phyloP scores from a whole-genome alignment of 257 asterid species.

The Thymus quinquecostatus region DNA sequence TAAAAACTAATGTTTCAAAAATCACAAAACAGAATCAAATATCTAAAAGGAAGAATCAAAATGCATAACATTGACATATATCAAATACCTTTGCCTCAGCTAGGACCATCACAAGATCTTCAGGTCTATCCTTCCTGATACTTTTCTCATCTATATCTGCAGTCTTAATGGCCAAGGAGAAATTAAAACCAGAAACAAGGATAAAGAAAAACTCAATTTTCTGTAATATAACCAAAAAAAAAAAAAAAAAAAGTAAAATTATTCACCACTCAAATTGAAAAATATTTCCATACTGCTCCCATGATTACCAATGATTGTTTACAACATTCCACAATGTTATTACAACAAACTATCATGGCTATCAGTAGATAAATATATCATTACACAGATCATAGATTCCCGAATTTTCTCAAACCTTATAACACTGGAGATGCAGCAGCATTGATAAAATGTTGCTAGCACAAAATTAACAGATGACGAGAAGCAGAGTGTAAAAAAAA shows the following conservation, averaged over 20 bases:
- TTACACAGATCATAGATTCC: no score
- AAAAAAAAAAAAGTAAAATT: not conserved
- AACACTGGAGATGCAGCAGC: not conserved
- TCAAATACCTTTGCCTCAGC: conserved; percentile 82
- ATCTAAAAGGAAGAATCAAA: not conserved
- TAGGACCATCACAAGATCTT: conserved; percentile 78
- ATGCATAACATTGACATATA: not conserved
- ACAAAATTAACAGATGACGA: not conserved
- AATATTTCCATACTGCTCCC: not conserved
- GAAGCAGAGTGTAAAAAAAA: not conserved
- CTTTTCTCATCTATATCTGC: conserved; percentile 89
- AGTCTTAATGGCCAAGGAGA: conserved; percentile 42
- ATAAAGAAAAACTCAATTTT: not conserved
- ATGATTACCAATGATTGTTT: not conserved
- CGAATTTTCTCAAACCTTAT: not conserved
- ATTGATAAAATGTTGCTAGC: not conserved
- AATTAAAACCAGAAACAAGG: not conserved
- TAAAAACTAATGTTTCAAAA: not conserved
- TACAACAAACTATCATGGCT: no score
- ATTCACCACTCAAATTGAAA: not conserved
- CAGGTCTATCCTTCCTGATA: conserved; percentile 74
- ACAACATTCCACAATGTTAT: not conserved
- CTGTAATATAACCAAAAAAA: not conserved
- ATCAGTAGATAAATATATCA: no score
- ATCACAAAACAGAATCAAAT: not conserved